These are phyloP conservation scores for Triglochin maritima DNA, from an alignment of 106 monocot genomes.

Conservation along the genomic window DNA sequence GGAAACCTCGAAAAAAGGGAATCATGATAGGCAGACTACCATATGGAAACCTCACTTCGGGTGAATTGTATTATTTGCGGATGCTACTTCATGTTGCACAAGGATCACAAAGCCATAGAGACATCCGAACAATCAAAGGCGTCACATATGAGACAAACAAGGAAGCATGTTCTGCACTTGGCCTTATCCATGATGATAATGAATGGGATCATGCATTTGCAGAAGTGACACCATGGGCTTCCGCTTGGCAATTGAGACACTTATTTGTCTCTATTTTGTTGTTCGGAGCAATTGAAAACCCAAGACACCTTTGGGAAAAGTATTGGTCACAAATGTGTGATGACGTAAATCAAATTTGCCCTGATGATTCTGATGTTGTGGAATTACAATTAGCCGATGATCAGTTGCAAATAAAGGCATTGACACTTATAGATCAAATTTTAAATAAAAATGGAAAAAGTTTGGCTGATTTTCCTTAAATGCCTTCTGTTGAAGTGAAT, in stretches of 20 bases:
- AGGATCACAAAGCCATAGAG: not conserved
- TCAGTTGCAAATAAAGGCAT: not conserved
- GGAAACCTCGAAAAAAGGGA: not conserved
- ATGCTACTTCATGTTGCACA: not conserved
- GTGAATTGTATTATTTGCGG: not conserved
- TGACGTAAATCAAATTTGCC: not conserved
- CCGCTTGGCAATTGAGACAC: not conserved
- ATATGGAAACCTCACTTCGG: not conserved
- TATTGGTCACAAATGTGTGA: not conserved
- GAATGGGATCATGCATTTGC: not conserved
- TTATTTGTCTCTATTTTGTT: not conserved
- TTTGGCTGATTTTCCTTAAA: not conserved
- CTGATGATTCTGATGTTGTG: not conserved
- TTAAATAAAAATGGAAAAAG: not conserved
- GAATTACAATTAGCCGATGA: not conserved
- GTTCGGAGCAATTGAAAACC: not conserved
- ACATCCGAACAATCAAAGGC: not conserved
- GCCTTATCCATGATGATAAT: conserved; percentile 1
- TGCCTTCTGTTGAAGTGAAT: not conserved
- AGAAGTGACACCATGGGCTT: not conserved
- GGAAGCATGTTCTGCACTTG: not conserved
- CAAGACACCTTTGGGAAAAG: not conserved
- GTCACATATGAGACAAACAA: not conserved
- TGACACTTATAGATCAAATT: not conserved
- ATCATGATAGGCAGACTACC: not conserved